These are phyloP conservation scores for Jackrogersella minutella DNA, from an alignment of 495 filamentous ascomycete species.

Conservation along the genomic window DNA sequence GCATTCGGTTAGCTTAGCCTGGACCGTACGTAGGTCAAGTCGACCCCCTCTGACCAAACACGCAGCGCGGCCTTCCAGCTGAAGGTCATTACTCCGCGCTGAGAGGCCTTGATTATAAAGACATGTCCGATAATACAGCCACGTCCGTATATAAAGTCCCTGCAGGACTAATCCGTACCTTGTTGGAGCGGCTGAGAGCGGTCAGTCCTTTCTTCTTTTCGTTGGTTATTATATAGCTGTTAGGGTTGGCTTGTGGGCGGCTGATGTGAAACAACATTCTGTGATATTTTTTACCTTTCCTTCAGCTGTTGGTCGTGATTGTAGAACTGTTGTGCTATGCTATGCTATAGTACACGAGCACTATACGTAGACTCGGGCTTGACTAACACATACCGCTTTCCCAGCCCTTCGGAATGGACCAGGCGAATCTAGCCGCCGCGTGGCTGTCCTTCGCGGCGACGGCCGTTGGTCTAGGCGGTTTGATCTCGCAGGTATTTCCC, in stretches of 20 bases:
- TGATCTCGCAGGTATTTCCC: slow-evolving; percentile 35
- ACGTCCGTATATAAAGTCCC: slow-evolving; percentile 11
- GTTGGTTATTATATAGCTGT: too few relatives aligned
- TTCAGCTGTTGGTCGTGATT: neutral
- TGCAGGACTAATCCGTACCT: neutral
- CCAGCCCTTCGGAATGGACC: slow-evolving; percentile 30
- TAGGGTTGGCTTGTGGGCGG: too few relatives aligned
- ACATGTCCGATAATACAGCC: slow-evolving; percentile 13
- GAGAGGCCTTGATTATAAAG: neutral
- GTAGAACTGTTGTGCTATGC: neutral
- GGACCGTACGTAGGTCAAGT: slow-evolving; percentile 3
- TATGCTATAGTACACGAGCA: too few relatives aligned
- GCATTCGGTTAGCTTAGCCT: slow-evolving; percentile 3
- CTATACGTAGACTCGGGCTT: neutral
- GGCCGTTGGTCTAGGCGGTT: slow-evolving; percentile 42
- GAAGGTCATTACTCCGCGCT: neutral
- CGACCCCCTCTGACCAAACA: neutral
- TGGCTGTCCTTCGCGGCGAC: slow-evolving; percentile 47
- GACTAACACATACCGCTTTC: neutral
- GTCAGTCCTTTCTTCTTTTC: slow-evolving; percentile 8
- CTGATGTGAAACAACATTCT: neutral
- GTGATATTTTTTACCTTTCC: neutral
- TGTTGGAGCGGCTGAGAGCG: slow-evolving; percentile 20
- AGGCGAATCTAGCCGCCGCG: slow-evolving; percentile 36
- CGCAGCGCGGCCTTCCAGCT: slow-evolving; percentile 2